phyloP scores from a whole-genome alignment of 192 early-diverging fungal genomes.

The Podila epigama region DNA sequence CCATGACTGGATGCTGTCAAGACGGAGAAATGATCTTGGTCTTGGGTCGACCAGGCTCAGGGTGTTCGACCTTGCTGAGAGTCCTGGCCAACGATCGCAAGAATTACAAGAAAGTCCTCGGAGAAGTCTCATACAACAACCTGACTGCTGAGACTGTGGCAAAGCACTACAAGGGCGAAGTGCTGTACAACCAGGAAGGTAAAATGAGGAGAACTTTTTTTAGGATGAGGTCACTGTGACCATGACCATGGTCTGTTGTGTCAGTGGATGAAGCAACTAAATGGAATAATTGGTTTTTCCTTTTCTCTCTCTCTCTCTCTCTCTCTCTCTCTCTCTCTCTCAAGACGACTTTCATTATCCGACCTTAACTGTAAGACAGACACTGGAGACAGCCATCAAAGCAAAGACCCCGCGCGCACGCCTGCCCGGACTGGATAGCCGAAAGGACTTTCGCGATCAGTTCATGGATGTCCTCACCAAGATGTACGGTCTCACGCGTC shows the following conservation, averaged over 20 bases:
- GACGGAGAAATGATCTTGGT: constrained; percentile 78
- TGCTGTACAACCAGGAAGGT: constrained; percentile 75
- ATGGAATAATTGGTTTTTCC: too few species aligned
- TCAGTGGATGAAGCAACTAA: too few species aligned
- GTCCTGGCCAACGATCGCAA: constrained; percentile 68
- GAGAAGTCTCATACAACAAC: constrained; percentile 67
- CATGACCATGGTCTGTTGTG: too few species aligned
- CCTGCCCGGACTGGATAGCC: constrained; percentile 49
- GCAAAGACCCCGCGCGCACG: constrained; percentile 68
- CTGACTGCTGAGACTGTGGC: constrained; percentile 60
- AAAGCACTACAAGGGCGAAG: constrained; percentile 68
- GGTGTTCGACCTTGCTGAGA: constrained; percentile 71
- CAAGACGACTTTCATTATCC: constrained; percentile 75
- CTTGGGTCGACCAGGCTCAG: constrained; percentile 71
- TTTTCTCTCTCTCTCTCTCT: too few species aligned
- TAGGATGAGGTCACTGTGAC: background rate
- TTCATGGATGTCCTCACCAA: constrained; percentile 60
- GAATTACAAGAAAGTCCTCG: constrained; percentile 59
- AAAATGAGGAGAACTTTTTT: background rate
- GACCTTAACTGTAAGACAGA: constrained; percentile 77
- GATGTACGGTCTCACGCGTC: constrained; percentile 65
- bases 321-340: too few species aligned
- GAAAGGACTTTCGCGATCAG: constrained; percentile 52
- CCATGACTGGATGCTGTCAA: constrained; percentile 68
- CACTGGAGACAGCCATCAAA: constrained; percentile 76